Conservation (phyloP, 306 rosid species). For the Begonia masoniana region DNA sequence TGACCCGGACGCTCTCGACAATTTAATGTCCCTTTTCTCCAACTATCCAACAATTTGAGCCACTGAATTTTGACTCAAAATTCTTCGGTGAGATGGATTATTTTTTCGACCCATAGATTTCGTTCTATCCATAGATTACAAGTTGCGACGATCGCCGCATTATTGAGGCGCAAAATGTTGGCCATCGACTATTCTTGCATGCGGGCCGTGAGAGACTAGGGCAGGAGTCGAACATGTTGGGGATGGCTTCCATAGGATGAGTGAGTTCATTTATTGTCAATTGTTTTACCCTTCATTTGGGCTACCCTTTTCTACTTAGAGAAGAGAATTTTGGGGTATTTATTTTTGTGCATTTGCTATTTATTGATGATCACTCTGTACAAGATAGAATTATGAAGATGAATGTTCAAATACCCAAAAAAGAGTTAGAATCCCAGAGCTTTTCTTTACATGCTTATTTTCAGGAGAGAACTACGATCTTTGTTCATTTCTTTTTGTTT, state of each 20-base stretch:
- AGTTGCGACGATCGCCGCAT: slow-evolving; percentile 51
- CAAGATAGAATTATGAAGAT: no score
- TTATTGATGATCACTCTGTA: no score
- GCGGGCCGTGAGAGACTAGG: slow-evolving; percentile 19
- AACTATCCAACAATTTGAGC: slow-evolving; percentile 69
- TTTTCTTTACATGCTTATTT: no score
- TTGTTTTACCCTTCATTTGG: slow-evolving; percentile 21
- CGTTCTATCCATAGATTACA: slow-evolving; percentile 20
- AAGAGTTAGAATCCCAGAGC: no score
- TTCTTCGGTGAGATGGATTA: slow-evolving; percentile 62
- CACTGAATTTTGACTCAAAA: slow-evolving; percentile 32
- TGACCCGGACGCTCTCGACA: slow-evolving; percentile 59
- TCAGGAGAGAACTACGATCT: no score
- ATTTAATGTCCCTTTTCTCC: slow-evolving; percentile 53
- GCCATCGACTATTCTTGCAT: slow-evolving; percentile 25
- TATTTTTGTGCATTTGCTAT: slow-evolving; percentile 9
- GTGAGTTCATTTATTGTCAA: slow-evolving; percentile 8
- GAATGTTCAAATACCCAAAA: no score
- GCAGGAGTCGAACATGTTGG: slow-evolving; percentile 21
- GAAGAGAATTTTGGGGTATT: slow-evolving; percentile 26
- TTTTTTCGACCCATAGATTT: slow-evolving; percentile 44
- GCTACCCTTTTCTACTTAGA: slow-evolving; percentile 10
- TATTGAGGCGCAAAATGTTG: slow-evolving; percentile 30
- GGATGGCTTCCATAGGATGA: slow-evolving; percentile 27
- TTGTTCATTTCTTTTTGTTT: no score